Conservation (phyloP, 371 early-diverging fungal species). For the Blakeslea trispora region DNA sequence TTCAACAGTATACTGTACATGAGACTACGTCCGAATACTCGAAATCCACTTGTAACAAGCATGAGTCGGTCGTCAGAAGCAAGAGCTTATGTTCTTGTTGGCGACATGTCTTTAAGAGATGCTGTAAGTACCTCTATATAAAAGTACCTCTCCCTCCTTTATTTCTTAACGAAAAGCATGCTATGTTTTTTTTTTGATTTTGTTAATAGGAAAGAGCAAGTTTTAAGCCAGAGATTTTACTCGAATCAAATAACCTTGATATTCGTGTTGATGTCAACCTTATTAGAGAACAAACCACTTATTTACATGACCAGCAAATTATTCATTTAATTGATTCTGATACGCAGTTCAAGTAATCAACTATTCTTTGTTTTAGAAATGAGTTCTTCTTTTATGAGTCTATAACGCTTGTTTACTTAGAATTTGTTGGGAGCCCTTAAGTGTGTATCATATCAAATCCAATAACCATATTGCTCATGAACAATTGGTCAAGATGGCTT, state of each 20-base stretch:
- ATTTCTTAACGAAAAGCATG: too few relatives aligned
- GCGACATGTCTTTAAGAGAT: not conserved
- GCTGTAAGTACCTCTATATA: not conserved
- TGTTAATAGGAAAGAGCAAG: not conserved
- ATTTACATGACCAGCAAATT: conserved; percentile 8
- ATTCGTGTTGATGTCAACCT: not conserved
- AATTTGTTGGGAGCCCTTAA: not conserved
- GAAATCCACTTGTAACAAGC: not conserved
- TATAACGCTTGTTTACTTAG: too few relatives aligned
- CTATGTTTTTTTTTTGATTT: too few relatives aligned
- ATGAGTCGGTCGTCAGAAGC: not conserved
- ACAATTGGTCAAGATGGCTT: not conserved
- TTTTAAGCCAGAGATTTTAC: not conserved
- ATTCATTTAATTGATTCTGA: not conserved
- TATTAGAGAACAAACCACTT: not conserved
- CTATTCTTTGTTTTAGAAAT: not conserved
- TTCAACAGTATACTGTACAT: not conserved
- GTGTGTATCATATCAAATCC: not conserved
- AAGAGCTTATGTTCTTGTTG: not conserved
- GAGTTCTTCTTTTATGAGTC: not conserved
- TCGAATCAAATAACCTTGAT: not conserved
- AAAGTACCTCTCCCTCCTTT: too few relatives aligned
- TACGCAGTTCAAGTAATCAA: not conserved
- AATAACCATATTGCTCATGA: not conserved
- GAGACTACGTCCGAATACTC: conserved; percentile 4